Evolutionary conservation across 768 basidiomycete genomes (phyloP), one percentile per base, ranked within the genome.

Genomic region (Tylopilus plumbeoviolaceoides): DNA sequence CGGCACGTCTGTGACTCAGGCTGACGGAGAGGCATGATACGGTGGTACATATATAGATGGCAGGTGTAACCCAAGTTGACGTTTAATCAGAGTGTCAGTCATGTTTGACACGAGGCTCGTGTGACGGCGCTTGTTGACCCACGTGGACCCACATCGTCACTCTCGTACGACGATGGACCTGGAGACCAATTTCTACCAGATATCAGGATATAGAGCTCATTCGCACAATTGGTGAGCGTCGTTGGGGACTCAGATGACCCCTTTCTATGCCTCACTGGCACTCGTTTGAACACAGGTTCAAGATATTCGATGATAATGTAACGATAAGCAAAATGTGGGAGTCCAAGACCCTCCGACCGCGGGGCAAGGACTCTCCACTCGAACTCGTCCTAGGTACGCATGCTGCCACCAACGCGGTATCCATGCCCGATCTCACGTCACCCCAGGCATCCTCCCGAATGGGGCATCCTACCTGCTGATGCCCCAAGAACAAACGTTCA

Each of bases 401-500:
- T 17, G n/a, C 7, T 3, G 9, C 9, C 7, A 20, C 18, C 10
- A 5, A 8, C 14, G 10, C 0, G 1, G 36, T 15, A 31, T 36
- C 28, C 9, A 41, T 14, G 17, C 11, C 10, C 27, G 1, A 36
- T 44, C 36, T 45, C 40, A 56, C 12, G 15, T 6, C 18, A 30
- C 44, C 10, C 44, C 18, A 81, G 80, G 79, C 14, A 72, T 81
- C 21, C 72, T 73, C 44, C 67, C 50, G 6, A 64, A 56, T 2
- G 80, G 79, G 0, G 73, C 74, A 1, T 75, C 78, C 0, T 77
- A 78, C 54, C 60, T 81, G 9, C 61, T 81, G 3, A 65, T 81
- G 35, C 35, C 35, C 15, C 15, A 14, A 6, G 15, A 36, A 7
- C 35, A 36, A 17, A 17, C 35, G 2, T 36, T 36, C 15, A 36